A percentile compares a stretch with the other conserved stretches of the same genome.
phyloP scores from a whole-genome alignment of 805 yeast species.

The Kodamaea sagamina region DNA sequence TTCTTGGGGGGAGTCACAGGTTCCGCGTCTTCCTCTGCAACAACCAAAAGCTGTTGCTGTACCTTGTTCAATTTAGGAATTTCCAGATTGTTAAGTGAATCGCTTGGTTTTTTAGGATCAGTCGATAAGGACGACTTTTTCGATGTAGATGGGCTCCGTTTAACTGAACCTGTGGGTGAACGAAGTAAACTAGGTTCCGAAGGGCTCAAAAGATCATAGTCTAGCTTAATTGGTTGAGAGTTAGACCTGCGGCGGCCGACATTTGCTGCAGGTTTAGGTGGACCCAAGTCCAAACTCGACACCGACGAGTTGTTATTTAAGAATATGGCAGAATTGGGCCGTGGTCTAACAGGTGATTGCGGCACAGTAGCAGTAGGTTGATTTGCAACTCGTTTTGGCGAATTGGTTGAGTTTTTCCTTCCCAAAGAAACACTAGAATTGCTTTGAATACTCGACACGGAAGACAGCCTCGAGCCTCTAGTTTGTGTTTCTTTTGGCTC shows the following conservation, averaged over 20 bases:
- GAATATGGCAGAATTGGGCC: conserved; percentile 33
- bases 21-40: conserved; percentile 22
- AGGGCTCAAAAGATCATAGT: conserved; percentile 15
- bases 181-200: conserved; percentile 4
- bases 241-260: conserved; percentile 36
- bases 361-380: conserved; percentile 4
- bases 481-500: conserved; percentile 5
- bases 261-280: conserved; percentile 9
- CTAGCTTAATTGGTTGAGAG: conserved; percentile 35
- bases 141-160: conserved; percentile 15
- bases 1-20: background rate
- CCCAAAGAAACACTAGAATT: conserved; percentile 18
- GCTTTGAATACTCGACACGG: conserved; percentile 27
- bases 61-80: conserved; percentile 13
- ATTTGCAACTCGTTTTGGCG: conserved; percentile 19
- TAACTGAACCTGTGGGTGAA: conserved; percentile 25
- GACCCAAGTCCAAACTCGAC: conserved; percentile 14
- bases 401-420: conserved; percentile 21
- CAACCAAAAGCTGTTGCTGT: conserved; percentile 20
- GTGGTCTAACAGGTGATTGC: conserved; percentile 9
- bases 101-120: background rate
- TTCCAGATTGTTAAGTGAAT: background rate
- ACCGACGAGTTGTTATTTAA: conserved; percentile 21
- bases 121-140: conserved; percentile 10
- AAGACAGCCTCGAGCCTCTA: conserved; percentile 28